These are phyloP conservation scores for Alloascoidea hylecoeti DNA, from an alignment of 805 yeast genomes.

Conservation along the genomic window DNA sequence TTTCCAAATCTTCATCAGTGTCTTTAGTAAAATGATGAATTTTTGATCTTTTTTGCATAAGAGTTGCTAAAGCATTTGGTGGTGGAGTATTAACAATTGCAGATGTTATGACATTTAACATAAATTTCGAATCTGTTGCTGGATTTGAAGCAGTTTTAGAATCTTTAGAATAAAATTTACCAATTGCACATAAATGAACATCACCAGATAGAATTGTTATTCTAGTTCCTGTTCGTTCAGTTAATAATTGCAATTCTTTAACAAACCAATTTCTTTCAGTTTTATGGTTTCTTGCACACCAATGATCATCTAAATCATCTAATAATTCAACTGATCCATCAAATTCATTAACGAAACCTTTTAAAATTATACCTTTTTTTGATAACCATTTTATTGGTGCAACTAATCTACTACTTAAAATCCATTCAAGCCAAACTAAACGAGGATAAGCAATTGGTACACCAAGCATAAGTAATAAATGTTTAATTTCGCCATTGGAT, in stretches of 20 bases:
- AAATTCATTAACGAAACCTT: slow-evolving; percentile 77
- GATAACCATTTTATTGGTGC: slow-evolving; percentile 47
- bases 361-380: slow-evolving; percentile 27
- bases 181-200: slow-evolving; percentile 80
- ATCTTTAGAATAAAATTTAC: slow-evolving; percentile 51
- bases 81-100: slow-evolving; percentile 93
- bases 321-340: slow-evolving; percentile 85
- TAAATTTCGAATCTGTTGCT: slow-evolving; percentile 57
- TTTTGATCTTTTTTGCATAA: slow-evolving; percentile 53
- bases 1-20: slow-evolving; percentile 75
- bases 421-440: slow-evolving; percentile 75
- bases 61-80: slow-evolving; percentile 68
- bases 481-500: slow-evolving; percentile 47
- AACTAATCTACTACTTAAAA: slow-evolving; percentile 40
- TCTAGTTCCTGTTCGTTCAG: slow-evolving; percentile 49
- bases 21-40: slow-evolving; percentile 50
- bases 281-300: slow-evolving; percentile 89
- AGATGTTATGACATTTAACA: slow-evolving; percentile 75
- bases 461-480: slow-evolving; percentile 72
- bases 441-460: slow-evolving; percentile 94
- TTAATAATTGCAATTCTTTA: slow-evolving; percentile 47
- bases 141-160: slow-evolving; percentile 31
- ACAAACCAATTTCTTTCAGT: slow-evolving; percentile 66
- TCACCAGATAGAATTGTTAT: slow-evolving; percentile 85
- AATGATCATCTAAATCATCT: slow-evolving; percentile 91